Conservation (phyloP, 768 basidiomycete genomes). For the Kwoniella pini region DNA sequence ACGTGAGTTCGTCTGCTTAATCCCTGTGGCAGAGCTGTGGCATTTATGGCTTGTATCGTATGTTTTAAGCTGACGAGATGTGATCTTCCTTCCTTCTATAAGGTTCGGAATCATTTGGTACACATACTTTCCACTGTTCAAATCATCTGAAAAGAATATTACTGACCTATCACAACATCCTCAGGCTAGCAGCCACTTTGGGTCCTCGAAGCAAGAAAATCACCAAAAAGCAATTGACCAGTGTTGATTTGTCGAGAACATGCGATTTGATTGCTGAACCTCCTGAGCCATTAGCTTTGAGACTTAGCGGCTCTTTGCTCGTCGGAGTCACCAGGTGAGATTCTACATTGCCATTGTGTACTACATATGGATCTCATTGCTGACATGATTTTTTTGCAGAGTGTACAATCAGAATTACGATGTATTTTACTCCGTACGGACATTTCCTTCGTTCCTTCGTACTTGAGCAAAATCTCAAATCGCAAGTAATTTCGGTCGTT, state of each 20-base stretch:
- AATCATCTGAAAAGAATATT: not conserved
- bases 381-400: constrained; percentile 5
- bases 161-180: not conserved
- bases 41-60: not conserved
- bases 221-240: constrained; percentile 77
- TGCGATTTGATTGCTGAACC: constrained; percentile 80
- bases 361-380: too few species aligned
- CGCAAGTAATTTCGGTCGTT: not conserved
- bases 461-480: not conserved
- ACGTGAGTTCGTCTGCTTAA: constrained; percentile 64
- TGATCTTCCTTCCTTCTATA: constrained; percentile 7
- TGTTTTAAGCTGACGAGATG: constrained; percentile 14
- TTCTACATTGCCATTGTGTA: too few species aligned
- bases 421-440: constrained; percentile 35
- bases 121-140: too few species aligned
- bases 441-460: not conserved
- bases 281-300: constrained; percentile 78
- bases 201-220: constrained; percentile 86
- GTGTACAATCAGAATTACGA: constrained; percentile 46
- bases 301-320: constrained; percentile 84
- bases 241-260: constrained; percentile 76
- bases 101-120: constrained; percentile 49
- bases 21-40: constrained; percentile 14
- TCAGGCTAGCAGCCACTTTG: constrained; percentile 85
- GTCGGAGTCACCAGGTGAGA: constrained; percentile 82